A percentile compares a stretch with the other conserved stretches of the same genome.
Evolutionary conservation across 1,284 basidiomycete species (phyloP).

Genomic region (Trametes pubescens): DNA sequence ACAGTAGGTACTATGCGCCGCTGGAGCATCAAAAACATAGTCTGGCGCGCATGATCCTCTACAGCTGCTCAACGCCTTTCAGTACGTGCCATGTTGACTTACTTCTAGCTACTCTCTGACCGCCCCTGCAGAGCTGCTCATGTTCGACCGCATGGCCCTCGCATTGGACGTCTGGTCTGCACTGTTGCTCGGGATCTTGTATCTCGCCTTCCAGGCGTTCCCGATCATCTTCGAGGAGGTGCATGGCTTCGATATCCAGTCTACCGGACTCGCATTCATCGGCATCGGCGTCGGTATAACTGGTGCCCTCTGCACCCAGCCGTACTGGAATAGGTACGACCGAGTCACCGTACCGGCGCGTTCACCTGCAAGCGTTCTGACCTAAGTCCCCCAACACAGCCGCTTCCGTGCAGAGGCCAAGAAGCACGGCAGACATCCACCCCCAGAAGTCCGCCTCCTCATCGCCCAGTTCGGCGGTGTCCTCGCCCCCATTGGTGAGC

Average conservation of each 20-base stretch:
- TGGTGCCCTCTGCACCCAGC: conserved; percentile 60
- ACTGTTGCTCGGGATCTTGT: conserved; percentile 73
- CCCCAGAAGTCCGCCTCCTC: conserved; percentile 74
- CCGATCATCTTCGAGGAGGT: conserved; percentile 69
- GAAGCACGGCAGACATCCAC: conserved; percentile 56
- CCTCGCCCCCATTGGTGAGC: conserved; percentile 60
- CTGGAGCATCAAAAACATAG: conserved; percentile 56
- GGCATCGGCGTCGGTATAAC: conserved; percentile 79
- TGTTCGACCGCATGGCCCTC: conserved; percentile 80
- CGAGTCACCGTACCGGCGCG: too few relatives aligned
- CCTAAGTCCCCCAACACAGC: conserved; percentile 28
- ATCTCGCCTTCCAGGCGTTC: conserved; percentile 78
- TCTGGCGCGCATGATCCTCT: conserved; percentile 48
- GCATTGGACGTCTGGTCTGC: conserved; percentile 61
- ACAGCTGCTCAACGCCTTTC: conserved; percentile 68
- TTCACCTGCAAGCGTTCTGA: too few relatives aligned
- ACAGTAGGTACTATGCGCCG: conserved; percentile 63
- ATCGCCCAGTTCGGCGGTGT: conserved; percentile 76
- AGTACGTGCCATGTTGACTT: conserved; percentile 54
- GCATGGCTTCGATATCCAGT: conserved; percentile 68
- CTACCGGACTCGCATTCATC: conserved; percentile 72
- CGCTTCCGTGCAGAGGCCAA: conserved; percentile 42
- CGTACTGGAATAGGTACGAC: conserved; percentile 61
- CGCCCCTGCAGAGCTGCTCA: conserved; percentile 61
- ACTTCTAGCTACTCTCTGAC: not conserved